These are phyloP conservation scores for Talaromyces islandicus DNA, from an alignment of 2,329 filamentous ascomycete genomes.

Conservation along the genomic window DNA sequence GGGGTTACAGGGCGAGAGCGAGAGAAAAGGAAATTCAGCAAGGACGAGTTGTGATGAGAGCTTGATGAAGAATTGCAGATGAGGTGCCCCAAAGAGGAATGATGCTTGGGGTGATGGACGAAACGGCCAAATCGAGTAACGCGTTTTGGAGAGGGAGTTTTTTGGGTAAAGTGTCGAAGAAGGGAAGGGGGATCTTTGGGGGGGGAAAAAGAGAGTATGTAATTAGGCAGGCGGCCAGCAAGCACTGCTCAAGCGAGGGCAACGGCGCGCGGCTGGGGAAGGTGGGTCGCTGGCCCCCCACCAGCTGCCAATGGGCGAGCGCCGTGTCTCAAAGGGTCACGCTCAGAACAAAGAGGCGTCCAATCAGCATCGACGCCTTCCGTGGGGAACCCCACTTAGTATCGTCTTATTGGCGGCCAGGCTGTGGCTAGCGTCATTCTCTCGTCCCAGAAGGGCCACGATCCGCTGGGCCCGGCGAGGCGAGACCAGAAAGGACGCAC, in stretches of 20 bases:
- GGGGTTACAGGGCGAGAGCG: conserved; percentile 9
- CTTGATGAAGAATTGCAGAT: conserved; percentile 12
- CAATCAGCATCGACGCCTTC: not conserved
- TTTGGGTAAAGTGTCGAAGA: conserved; percentile 32
- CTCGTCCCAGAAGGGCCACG: not conserved
- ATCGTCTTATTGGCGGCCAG: not conserved
- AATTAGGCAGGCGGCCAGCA: not conserved
- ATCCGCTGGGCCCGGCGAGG: conserved; percentile 2
- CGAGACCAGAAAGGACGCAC: conserved; percentile 7
- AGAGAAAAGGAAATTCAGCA: conserved; percentile 4
- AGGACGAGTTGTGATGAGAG: conserved; percentile 4
- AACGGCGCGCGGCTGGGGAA: conserved; percentile 10
- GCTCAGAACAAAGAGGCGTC: not conserved
- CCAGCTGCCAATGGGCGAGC: not conserved
- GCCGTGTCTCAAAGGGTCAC: not conserved
- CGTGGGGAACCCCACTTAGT: not conserved
- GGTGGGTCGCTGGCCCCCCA: not conserved
- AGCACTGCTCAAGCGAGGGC: not conserved
- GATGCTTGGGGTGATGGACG: conserved; percentile 33
- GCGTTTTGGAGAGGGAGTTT: conserved; percentile 36
- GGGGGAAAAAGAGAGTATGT: conserved; percentile 21
- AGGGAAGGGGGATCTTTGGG: conserved; percentile 14
- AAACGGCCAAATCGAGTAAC: conserved; percentile 43
- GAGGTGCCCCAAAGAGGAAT: conserved; percentile 40
- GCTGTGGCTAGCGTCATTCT: not conserved